Conservation (phyloP, 2,329 filamentous ascomycete genomes). For the Triangularia verruculosa region DNA sequence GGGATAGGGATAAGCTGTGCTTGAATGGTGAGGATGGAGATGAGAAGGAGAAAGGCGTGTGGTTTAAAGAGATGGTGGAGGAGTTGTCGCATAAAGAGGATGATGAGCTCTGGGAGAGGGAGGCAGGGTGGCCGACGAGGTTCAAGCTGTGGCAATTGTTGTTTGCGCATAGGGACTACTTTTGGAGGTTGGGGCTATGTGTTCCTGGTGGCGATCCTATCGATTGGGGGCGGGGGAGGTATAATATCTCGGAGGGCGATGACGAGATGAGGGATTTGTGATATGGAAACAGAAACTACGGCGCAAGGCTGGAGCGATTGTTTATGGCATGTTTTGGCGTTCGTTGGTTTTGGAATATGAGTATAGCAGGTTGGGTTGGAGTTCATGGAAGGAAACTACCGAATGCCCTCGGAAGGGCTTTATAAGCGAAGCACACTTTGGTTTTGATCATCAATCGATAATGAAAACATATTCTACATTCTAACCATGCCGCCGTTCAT, state of each 20-base stretch:
- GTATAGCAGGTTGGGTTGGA: background rate
- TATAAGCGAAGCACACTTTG: no score
- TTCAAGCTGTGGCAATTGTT: conserved; percentile 88
- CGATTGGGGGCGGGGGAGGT: conserved; percentile 59
- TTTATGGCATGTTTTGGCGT: background rate
- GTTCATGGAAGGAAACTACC: background rate
- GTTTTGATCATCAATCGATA: no score
- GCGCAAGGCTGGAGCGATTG: background rate
- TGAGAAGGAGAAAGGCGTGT: conserved; percentile 28
- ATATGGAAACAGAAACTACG: background rate
- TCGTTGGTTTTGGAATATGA: background rate
- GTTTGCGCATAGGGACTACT: conserved; percentile 94
- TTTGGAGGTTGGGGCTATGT: conserved; percentile 89
- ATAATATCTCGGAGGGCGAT: conserved; percentile 43
- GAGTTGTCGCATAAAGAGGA: conserved; percentile 16
- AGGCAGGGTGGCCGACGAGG: conserved; percentile 58
- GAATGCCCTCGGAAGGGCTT: background rate
- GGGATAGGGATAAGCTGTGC: conserved; percentile 69
- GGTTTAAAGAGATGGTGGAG: conserved; percentile 11
- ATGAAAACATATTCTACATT: no score
- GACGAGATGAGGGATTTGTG: conserved; percentile 14
- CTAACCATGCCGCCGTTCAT: no score
- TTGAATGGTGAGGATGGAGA: conserved; percentile 57
- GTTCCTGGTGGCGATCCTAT: conserved; percentile 73
- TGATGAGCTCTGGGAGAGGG: conserved; percentile 35